Conservation (phyloP, 192 early-diverging fungal species). For the Coemansia sp. region DNA sequence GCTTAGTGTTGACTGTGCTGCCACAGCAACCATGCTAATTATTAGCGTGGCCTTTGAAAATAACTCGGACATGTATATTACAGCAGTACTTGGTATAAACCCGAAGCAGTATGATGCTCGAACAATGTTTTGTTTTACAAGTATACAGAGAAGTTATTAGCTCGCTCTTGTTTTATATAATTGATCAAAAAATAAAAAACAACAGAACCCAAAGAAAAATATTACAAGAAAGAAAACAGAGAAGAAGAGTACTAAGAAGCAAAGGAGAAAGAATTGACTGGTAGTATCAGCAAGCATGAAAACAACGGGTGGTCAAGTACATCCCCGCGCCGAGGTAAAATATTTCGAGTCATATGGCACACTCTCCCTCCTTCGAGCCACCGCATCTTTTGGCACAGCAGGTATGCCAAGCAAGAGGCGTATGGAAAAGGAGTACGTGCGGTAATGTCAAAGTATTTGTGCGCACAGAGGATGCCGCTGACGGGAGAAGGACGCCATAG, state of each 20-base stretch:
- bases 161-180: neutral
- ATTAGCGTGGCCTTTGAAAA: slow-evolving; percentile 13
- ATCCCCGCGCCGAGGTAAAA: no score
- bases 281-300: no score
- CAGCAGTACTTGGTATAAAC: neutral
- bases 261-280: neutral
- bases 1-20: slow-evolving; percentile 28
- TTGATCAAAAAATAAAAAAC: neutral
- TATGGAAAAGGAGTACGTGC: no score
- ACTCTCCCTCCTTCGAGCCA: no score
- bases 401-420: no score
- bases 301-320: no score
- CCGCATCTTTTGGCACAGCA: no score
- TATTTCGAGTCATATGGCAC: no score
- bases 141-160: neutral
- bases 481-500: no score
- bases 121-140: no score
- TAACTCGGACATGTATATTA: slow-evolving; percentile 17
- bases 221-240: neutral
- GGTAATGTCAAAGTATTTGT: no score
- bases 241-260: neutral
- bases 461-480: no score
- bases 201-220: neutral
- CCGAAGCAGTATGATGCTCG: neutral
- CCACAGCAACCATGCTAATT: slow-evolving; percentile 11